Evolutionary conservation across 202 grass and related monocot species (phyloP), one percentile per base, ranked within the genome.

Genomic region (Saccharum hybrid): DNA sequence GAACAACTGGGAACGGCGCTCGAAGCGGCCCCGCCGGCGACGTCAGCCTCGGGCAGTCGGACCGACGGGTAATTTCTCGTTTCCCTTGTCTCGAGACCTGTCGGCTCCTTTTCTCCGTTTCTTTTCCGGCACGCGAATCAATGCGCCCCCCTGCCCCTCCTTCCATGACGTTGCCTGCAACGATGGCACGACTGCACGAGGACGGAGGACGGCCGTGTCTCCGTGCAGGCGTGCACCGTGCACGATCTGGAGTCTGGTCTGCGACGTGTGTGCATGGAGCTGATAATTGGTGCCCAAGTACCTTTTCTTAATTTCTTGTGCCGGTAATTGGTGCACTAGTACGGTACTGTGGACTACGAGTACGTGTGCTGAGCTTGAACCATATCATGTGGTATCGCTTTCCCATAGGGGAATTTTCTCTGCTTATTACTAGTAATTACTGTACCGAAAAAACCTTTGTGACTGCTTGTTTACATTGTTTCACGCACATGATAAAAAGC

Each of bases 1-100:
- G 81, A 36, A 54, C 70, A n/a, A n/a, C n/a, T n/a, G 51, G 31
- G 26, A 26, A 26, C 26, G 26, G 26, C 63, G 70, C 68, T 88
- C 67, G 59, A 73, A 67, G 66, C 63, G 78, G 21, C 43, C 36
- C 74, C 31, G 80, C 42, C 65, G 57, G 45, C 74, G 63, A 88
- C 82, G 76, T 54, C 52, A 70, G 40, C 69, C 60, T 43, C 57
- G 56, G 21, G 33, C 33, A 33, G 31, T 33, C 31, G 31, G n/a
- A n/a, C n/a, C n/a, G n/a, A n/a, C n/a, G n/a, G 26, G 26, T 23
- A 18, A 56, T 56, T 39, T 49, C 15, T 48, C 6, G 8, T 19
- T 60, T 83, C 36, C 13, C 22, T 19, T 10, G 74, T 66, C 80
- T 79, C 76, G 40, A 69, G 75, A 52, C 69, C 22, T 54, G 76